A percentile compares a stretch with the other conserved stretches of the same genome.
Evolutionary conservation across 345 rosid species (phyloP).

Genomic region (Excoecaria cochinchinensis): DNA sequence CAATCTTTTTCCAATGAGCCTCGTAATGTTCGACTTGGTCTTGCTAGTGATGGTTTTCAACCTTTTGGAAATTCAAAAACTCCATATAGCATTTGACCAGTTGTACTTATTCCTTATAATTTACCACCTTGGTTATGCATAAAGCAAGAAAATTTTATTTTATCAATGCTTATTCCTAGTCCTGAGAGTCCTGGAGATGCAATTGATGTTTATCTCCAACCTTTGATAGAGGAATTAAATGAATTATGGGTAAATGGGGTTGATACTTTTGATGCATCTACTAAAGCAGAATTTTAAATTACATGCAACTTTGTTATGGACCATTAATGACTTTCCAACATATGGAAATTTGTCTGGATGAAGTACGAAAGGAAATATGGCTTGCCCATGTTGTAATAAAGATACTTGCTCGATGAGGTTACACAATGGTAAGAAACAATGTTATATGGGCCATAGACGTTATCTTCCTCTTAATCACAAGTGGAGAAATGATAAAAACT

Average conservation of each 20-base stretch:
- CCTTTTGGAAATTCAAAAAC: no score
- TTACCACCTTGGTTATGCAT: no score
- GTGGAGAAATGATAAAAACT: background rate
- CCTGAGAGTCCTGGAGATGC: background rate
- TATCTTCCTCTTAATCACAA: background rate
- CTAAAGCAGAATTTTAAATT: background rate
- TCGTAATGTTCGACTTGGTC: background rate
- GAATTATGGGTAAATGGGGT: background rate
- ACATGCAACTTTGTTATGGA: background rate
- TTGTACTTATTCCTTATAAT: no score
- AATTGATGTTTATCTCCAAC: background rate
- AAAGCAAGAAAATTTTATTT: no score
- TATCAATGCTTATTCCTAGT: no score
- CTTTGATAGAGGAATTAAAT: background rate
- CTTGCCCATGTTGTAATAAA: background rate
- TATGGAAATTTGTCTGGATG: background rate
- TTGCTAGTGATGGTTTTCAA: background rate
- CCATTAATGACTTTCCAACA: background rate
- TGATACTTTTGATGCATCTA: background rate
- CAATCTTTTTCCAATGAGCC: background rate
- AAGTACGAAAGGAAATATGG: background rate
- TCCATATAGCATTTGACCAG: no score
- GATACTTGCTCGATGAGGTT: background rate
- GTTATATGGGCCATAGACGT: background rate
- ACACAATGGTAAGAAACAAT: background rate